phyloP scores from a whole-genome alignment of 163 green algal species.

The Chlorella variabilis region DNA sequence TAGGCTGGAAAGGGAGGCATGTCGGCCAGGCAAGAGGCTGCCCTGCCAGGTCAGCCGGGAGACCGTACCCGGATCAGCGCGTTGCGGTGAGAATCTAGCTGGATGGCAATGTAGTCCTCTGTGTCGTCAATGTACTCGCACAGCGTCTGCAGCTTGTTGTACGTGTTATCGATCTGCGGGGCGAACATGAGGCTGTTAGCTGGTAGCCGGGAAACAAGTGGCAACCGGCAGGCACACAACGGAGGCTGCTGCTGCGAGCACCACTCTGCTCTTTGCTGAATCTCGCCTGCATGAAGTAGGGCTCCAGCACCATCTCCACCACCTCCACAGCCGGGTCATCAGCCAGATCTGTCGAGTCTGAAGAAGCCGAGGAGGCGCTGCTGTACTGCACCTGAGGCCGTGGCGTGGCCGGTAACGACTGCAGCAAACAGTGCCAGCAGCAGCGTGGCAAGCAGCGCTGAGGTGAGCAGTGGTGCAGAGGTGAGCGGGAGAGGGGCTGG shows the following conservation, averaged over 20 bases:
- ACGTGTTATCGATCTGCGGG: conserved; percentile 81
- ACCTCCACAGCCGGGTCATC: conserved; percentile 51
- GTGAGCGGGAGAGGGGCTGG: too few relatives aligned
- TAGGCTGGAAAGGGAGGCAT: too few relatives aligned
- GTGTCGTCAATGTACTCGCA: conserved; percentile 79
- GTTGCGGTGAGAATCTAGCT: conserved; percentile 89
- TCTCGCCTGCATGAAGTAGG: conserved; percentile 91
- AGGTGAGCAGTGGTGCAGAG: too few relatives aligned
- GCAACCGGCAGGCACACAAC: too few relatives aligned
- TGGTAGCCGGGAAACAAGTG: not conserved
- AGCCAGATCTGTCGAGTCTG: conserved; percentile 12
- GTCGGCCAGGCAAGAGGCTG: too few relatives aligned
- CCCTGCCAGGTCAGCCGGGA: too few relatives aligned
- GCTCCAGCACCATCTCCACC: conserved; percentile 93
- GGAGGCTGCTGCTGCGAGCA: too few relatives aligned
- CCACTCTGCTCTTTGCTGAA: too few relatives aligned
- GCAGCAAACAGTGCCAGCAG: not conserved
- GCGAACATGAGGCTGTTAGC: not conserved
- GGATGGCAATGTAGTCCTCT: conserved; percentile 88
- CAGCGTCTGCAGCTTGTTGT: conserved; percentile 85
- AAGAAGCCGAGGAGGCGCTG: not conserved
- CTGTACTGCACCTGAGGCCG: not conserved
- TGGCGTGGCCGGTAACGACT: conserved; percentile 5
- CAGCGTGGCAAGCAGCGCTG: too few relatives aligned
- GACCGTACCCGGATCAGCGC: conserved; percentile 70